A percentile compares a stretch with the other conserved stretches of the same genome.
phyloP scores from a whole-genome alignment of 169 alveolate species.

The Cryptosporidium xiaoi region DNA sequence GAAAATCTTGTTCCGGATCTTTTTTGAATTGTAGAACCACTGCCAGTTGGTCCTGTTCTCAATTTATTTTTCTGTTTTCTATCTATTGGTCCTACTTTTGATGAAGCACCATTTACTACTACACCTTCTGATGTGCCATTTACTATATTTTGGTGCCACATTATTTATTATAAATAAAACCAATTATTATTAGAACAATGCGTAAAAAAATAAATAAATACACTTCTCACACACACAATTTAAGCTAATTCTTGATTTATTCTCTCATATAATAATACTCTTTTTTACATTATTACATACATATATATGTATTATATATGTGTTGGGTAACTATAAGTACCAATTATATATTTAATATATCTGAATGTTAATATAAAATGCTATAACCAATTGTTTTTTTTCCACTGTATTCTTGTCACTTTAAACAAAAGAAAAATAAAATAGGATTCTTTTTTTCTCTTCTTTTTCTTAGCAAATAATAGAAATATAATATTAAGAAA shows the following conservation, averaged over 20 bases:
- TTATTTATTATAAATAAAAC: not conserved
- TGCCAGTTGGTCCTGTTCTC: slow-evolving; percentile 42
- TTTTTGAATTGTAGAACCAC: slow-evolving; percentile 20
- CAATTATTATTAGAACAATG: not conserved
- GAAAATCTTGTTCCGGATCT: slow-evolving; percentile 69
- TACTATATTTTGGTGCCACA: slow-evolving; percentile 56
- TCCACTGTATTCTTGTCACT: too few species aligned
- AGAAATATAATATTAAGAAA: too few species aligned
- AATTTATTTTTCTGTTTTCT: slow-evolving; percentile 40
- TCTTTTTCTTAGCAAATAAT: too few species aligned
- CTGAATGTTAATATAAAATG: too few species aligned
- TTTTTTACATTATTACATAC: not conserved
- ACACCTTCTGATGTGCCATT: slow-evolving; percentile 23
- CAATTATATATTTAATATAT: too few species aligned
- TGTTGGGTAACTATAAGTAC: too few species aligned
- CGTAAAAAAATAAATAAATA: not conserved
- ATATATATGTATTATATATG: not conserved
- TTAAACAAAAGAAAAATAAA: too few species aligned
- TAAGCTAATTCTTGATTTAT: not conserved
- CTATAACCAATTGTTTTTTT: too few species aligned
- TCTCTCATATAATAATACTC: not conserved
- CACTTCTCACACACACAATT: not conserved
- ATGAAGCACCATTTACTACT: not conserved
- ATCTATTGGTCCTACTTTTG: slow-evolving; percentile 52
- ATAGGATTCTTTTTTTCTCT: too few species aligned